Evolutionary conservation across 768 basidiomycete genomes (phyloP).

Genomic region (Kockovaella imperatae): DNA sequence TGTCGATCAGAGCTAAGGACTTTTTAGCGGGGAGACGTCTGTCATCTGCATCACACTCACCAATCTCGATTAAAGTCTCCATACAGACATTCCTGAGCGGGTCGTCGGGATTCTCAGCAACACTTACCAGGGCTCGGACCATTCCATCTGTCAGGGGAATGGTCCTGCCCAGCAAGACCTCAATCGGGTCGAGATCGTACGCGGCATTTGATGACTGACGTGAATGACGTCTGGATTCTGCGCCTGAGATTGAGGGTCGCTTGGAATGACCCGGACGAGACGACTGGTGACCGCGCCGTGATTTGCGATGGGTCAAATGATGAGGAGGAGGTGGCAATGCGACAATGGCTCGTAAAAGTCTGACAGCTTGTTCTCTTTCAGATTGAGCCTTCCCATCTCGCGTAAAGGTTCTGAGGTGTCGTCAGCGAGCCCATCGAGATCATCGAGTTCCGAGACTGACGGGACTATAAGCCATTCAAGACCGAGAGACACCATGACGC

Average conservation of each 20-base stretch:
- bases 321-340: slow-evolving; percentile 56
- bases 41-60: slow-evolving; percentile 50
- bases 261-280: not conserved
- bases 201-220: not conserved
- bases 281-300: slow-evolving; percentile 49
- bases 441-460: slow-evolving; percentile 47
- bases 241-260: not conserved
- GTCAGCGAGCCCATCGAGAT: slow-evolving; percentile 5
- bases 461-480: slow-evolving; percentile 87
- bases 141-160: slow-evolving; percentile 35
- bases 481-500: slow-evolving; percentile 55
- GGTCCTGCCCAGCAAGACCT: slow-evolving; percentile 10
- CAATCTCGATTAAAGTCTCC: slow-evolving; percentile 80
- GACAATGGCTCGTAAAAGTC: slow-evolving; percentile 74
- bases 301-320: slow-evolving; percentile 1
- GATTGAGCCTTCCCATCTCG: slow-evolving; percentile 67
- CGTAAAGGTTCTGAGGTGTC: slow-evolving; percentile 58
- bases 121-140: slow-evolving; percentile 78
- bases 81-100: slow-evolving; percentile 73
- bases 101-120: slow-evolving; percentile 88
- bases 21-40: slow-evolving; percentile 1
- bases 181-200: not conserved
- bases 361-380: slow-evolving; percentile 85
- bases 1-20: slow-evolving; percentile 70
- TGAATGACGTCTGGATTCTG: too few relatives aligned